Percentiles rank a stretch among this genome's conserved stretches.
Evolutionary conservation across 495 filamentous ascomycete genomes (phyloP).

Genomic region (Astrocystis sublimbata): DNA sequence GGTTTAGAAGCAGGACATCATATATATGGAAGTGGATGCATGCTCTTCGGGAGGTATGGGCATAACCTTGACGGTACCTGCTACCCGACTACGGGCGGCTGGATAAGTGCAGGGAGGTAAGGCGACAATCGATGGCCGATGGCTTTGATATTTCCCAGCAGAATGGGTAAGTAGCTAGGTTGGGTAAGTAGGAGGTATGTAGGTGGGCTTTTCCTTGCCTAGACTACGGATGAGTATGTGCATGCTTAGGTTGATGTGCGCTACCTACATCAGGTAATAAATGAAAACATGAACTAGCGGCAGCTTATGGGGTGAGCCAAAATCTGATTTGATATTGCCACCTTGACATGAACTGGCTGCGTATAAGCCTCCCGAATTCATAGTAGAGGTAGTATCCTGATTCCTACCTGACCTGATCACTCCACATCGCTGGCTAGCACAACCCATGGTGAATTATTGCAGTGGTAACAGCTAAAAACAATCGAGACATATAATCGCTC

Average conservation of each 20-base stretch:
- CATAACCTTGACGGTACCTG: no score
- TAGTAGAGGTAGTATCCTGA: no score
- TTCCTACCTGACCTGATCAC: slow-evolving; percentile 5
- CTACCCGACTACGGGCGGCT: no score
- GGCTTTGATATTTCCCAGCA: slow-evolving; percentile 12
- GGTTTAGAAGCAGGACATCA: background rate
- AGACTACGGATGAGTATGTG: no score
- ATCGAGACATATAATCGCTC: no score
- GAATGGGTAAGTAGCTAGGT: background rate
- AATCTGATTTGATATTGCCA: slow-evolving; percentile 20
- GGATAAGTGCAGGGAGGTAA: no score
- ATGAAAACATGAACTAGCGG: background rate
- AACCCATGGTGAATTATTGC: slow-evolving; percentile 2
- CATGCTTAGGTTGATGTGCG: background rate
- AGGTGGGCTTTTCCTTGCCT: no score
- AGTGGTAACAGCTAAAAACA: background rate
- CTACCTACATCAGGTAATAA: slow-evolving; percentile 8
- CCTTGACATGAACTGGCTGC: slow-evolving; percentile 3
- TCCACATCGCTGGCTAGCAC: slow-evolving; percentile 3
- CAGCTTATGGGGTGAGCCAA: background rate
- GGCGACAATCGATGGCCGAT: slow-evolving; percentile 6
- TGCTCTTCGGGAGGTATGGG: no score
- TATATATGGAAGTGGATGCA: background rate
- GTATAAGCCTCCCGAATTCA: no score
- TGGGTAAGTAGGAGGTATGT: background rate